These are phyloP conservation scores for Hypoxylon crocopeplum DNA, from an alignment of 495 filamentous ascomycete genomes.

Conservation along the genomic window DNA sequence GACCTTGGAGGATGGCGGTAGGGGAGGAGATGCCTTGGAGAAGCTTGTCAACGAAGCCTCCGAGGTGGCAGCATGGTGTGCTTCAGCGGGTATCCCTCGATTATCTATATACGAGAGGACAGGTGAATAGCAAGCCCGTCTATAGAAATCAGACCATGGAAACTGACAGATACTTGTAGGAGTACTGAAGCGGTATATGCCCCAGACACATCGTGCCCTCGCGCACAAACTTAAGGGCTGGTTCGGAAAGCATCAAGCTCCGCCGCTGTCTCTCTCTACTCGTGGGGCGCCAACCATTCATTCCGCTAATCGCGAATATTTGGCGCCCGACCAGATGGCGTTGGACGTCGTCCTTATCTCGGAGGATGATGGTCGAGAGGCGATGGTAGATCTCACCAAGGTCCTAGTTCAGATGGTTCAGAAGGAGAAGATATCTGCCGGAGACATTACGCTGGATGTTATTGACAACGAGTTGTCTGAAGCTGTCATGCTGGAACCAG, in stretches of 20 bases:
- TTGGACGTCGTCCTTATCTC: constrained; percentile 87
- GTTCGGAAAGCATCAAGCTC: constrained; percentile 73
- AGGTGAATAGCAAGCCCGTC: constrained; percentile 70
- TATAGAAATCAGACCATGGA: not conserved
- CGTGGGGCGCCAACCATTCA: constrained; percentile 72
- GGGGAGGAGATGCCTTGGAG: constrained; percentile 71
- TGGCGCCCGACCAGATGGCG: constrained; percentile 44
- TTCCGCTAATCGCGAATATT: constrained; percentile 35
- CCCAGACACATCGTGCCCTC: constrained; percentile 75
- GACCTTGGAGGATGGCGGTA: constrained; percentile 71
- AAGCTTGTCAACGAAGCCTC: constrained; percentile 86
- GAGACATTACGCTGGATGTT: constrained; percentile 83
- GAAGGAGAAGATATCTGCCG: constrained; percentile 75
- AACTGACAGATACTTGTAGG: constrained; percentile 59
- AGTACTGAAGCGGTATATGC: constrained; percentile 82
- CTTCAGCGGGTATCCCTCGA: constrained; percentile 81
- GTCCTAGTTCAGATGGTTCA: constrained; percentile 95
- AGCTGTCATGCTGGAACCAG: constrained; percentile 80
- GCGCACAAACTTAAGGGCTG: constrained; percentile 78
- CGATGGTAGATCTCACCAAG: constrained; percentile 92
- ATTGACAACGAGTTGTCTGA: constrained; percentile 85
- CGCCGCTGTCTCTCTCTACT: constrained; percentile 72
- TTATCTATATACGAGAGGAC: constrained; percentile 91
- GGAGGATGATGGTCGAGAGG: constrained; percentile 86
- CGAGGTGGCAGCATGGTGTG: constrained; percentile 90